Percentiles rank a stretch among this genome's conserved stretches.
These are phyloP conservation scores for Paraconiothyrium brasiliense DNA, from an alignment of 2,329 filamentous ascomycete genomes.

Conservation along the genomic window DNA sequence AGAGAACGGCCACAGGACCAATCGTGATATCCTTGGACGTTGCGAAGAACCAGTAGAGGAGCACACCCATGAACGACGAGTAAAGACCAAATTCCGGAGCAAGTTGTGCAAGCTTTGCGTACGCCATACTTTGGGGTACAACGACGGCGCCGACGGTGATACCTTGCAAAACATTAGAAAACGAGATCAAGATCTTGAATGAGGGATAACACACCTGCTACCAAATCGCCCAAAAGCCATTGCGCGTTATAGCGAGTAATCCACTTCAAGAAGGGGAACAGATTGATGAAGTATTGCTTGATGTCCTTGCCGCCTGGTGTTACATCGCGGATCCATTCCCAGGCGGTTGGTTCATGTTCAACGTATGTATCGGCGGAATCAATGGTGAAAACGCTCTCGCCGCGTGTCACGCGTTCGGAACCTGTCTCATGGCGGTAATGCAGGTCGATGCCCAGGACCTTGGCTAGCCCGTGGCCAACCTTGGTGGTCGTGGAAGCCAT, in stretches of 20 bases:
- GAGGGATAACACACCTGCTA: slow-evolving; percentile 73
- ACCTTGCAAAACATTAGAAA: slow-evolving; percentile 51
- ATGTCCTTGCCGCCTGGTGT: slow-evolving; percentile 67
- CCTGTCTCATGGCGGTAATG: slow-evolving; percentile 69
- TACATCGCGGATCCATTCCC: slow-evolving; percentile 75
- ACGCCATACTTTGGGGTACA: slow-evolving; percentile 95
- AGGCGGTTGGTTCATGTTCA: slow-evolving; percentile 79
- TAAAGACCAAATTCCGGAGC: slow-evolving; percentile 85
- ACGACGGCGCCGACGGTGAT: slow-evolving; percentile 80
- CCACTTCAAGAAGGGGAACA: slow-evolving; percentile 94
- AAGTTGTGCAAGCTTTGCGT: slow-evolving; percentile 83
- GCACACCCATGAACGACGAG: slow-evolving; percentile 94
- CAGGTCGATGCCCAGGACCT: slow-evolving; percentile 82
- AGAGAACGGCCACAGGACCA: slow-evolving; percentile 94
- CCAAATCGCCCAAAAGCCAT: slow-evolving; percentile 88
- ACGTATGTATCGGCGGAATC: slow-evolving; percentile 79
- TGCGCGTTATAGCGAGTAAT: slow-evolving; percentile 86
- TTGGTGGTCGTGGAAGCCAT: slow-evolving; percentile 59
- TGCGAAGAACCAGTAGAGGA: slow-evolving; percentile 97
- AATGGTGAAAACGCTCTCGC: slow-evolving; percentile 81
- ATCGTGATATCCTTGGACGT: slow-evolving; percentile 99
- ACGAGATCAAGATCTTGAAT: neutral
- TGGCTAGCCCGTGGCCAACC: slow-evolving; percentile 78
- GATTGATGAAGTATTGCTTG: slow-evolving; percentile 68
- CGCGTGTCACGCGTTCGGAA: slow-evolving; percentile 72